These are phyloP conservation scores for Teunomyces cretensis DNA, from an alignment of 805 yeast genomes.

Conservation along the genomic window DNA sequence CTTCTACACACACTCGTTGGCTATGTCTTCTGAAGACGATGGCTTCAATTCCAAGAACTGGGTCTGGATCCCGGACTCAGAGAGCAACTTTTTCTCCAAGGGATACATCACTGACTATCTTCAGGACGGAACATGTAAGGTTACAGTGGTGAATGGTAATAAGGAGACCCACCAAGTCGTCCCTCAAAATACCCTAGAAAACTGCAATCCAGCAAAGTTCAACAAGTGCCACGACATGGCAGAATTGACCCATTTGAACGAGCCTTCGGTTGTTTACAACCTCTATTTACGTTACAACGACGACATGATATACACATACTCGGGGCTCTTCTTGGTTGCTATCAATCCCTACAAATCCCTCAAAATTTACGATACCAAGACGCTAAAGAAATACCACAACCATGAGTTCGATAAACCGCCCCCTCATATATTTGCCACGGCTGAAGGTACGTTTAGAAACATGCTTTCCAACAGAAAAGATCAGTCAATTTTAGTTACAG, in stretches of 20 bases:
- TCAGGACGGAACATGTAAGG: conserved; percentile 35
- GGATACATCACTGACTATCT: conserved; percentile 55
- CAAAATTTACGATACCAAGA: conserved; percentile 64
- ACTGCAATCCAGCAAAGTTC: conserved; percentile 85
- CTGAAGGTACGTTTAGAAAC: conserved; percentile 82
- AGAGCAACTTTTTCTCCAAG: conserved; percentile 51
- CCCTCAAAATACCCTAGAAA: conserved; percentile 46
- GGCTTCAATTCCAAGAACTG: conserved; percentile 49
- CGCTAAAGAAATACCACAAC: conserved; percentile 54
- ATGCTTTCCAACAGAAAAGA: conserved; percentile 66
- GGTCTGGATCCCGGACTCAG: conserved; percentile 78
- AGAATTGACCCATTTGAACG: conserved; percentile 88
- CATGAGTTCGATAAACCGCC: conserved; percentile 38
- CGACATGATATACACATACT: conserved; percentile 86
- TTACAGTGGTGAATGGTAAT: conserved; percentile 38
- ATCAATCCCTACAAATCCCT: conserved; percentile 84
- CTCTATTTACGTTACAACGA: conserved; percentile 71
- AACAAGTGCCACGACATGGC: conserved; percentile 95
- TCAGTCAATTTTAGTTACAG: conserved; percentile 94
- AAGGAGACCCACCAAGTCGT: conserved; percentile 44
- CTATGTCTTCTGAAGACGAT: conserved; percentile 23
- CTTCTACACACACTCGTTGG: not conserved
- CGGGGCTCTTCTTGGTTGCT: conserved; percentile 93
- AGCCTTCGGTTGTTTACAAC: conserved; percentile 92
- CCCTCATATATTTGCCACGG: conserved; percentile 91